Conservation (phyloP, 2,329 filamentous ascomycete species). For the Fusarium nisikadoi region DNA sequence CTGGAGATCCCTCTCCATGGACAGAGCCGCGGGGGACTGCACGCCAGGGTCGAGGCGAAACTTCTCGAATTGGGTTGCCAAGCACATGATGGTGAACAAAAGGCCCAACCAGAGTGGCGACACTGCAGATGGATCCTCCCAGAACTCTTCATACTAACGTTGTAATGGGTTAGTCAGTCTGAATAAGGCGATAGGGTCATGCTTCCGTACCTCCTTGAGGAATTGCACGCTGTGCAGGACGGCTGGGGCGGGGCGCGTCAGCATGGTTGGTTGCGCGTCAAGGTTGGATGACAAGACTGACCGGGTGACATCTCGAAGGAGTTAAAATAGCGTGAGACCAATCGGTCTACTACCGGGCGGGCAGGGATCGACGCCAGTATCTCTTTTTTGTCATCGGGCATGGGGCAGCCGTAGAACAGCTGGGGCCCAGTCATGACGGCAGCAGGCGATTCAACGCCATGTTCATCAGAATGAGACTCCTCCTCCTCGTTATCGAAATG, state of each 20-base stretch:
- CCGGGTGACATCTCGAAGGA: constrained; percentile 41
- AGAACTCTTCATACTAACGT: constrained; percentile 56
- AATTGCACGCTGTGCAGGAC: constrained; percentile 9
- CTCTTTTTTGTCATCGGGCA: constrained; percentile 42
- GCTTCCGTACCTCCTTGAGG: constrained; percentile 5
- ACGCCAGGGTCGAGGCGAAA: constrained; percentile 6
- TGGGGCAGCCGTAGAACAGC: constrained; percentile 49
- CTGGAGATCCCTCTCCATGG: constrained; percentile 1
- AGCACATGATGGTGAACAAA: constrained; percentile 57
- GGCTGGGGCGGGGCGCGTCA: not conserved
- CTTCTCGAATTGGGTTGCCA: constrained; percentile 45
- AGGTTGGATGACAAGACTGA: not conserved
- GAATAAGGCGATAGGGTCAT: not conserved
- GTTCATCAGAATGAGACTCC: not conserved
- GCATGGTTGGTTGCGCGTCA: not conserved
- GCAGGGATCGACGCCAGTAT: constrained; percentile 50
- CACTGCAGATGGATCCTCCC: constrained; percentile 50
- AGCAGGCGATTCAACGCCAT: accelerated
- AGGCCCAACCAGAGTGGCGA: constrained; percentile 59
- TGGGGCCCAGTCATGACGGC: constrained; percentile 25
- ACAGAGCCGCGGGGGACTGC: not conserved
- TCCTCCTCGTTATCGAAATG: constrained; percentile 48
- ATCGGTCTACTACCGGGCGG: constrained; percentile 47
- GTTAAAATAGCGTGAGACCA: constrained; percentile 53
- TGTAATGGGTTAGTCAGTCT: accelerated